Evolutionary conservation across 2,329 filamentous ascomycete genomes (phyloP).

Genomic region (Nannizzia gypsea): DNA sequence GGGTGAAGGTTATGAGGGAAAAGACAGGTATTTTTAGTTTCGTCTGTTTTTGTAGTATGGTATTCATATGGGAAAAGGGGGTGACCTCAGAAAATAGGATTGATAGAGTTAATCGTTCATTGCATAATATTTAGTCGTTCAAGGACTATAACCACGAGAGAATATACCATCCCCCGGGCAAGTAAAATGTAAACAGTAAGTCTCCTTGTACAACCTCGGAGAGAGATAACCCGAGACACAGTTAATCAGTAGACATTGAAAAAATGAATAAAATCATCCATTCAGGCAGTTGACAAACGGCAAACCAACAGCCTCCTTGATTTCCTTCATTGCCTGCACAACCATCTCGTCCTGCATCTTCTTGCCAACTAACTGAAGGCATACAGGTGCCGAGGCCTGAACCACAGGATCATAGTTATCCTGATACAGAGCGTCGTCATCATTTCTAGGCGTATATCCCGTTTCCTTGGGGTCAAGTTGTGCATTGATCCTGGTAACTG

Average conservation of each 20-base stretch:
- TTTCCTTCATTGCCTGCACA: conserved; percentile 1
- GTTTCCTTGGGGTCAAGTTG: conserved; percentile 29
- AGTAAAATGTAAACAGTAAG: background rate
- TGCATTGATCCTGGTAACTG: conserved; percentile 39
- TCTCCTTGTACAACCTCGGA: background rate
- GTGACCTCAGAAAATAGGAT: background rate
- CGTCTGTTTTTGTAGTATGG: background rate
- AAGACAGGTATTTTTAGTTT: background rate
- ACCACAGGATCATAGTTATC: conserved; percentile 34
- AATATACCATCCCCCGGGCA: too few relatives aligned
- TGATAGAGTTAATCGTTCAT: background rate
- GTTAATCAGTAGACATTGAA: background rate
- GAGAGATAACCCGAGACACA: background rate
- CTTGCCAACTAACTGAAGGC: conserved; percentile 42
- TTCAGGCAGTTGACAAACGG: conserved; percentile 2
- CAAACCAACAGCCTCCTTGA: background rate
- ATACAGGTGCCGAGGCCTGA: conserved; percentile 39
- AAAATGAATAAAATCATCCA: background rate
- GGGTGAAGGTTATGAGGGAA: background rate
- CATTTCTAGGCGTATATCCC: conserved; percentile 38
- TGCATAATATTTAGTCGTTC: too few relatives aligned
- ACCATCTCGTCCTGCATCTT: conserved; percentile 47
- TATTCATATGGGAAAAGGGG: background rate
- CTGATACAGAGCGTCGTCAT: conserved; percentile 43
- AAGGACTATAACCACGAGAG: too few relatives aligned